Percentiles rank a stretch among this genome's conserved stretches.
Conservation (phyloP, 257 asterid species). For the Penstemon davidsonii region DNA sequence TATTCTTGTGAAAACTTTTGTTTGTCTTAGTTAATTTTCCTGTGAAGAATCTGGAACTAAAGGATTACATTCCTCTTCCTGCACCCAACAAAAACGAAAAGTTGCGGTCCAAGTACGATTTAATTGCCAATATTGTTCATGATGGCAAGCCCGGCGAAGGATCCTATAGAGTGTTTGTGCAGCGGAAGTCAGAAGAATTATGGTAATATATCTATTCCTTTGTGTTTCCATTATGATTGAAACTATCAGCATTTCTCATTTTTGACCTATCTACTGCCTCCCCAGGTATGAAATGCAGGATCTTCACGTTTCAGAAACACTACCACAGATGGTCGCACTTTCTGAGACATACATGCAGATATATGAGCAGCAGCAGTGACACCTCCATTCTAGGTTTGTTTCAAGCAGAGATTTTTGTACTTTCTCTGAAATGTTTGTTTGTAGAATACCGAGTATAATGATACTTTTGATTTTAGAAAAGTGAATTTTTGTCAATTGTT, state of each 20-base stretch:
- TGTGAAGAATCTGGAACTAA: conserved; percentile 94
- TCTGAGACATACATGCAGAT: conserved; percentile 95
- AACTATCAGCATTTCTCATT: background rate
- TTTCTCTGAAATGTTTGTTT: background rate
- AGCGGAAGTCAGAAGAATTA: conserved; percentile 89
- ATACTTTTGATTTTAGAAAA: background rate
- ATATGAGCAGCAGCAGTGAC: conserved; percentile 81
- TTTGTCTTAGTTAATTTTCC: conserved; percentile 76
- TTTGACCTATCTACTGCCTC: conserved; percentile 18
- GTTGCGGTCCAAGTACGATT: conserved; percentile 79
- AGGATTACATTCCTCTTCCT: conserved; percentile 87
- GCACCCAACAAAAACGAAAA: conserved; percentile 57
- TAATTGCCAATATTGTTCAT: conserved; percentile 78
- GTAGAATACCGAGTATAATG: background rate
- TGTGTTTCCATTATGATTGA: background rate
- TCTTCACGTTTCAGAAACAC: conserved; percentile 89
- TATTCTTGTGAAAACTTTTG: background rate
- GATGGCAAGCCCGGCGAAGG: conserved; percentile 84
- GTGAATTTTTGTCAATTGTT: too few species aligned
- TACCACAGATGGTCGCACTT: conserved; percentile 95
- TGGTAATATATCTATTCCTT: conserved; percentile 49
- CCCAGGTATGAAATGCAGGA: conserved; percentile 98
- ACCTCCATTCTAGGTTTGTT: background rate
- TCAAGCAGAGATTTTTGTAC: conserved; percentile 16
- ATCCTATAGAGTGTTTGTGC: conserved; percentile 91